Conservation (phyloP, 106 monocot species). For the Agapanthus africanus region DNA sequence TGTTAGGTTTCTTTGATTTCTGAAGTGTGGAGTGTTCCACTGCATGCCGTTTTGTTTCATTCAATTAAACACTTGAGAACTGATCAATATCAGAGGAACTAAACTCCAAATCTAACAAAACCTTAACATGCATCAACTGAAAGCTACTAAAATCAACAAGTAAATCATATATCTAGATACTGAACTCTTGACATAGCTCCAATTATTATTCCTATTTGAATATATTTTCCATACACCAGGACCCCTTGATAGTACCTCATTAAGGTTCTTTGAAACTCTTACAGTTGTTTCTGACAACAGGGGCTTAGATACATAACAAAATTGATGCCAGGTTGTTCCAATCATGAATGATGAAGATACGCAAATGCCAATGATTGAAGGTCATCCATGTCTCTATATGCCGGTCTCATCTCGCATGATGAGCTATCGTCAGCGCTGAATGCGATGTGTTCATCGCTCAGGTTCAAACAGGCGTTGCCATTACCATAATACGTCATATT, state of each 20-base stretch:
- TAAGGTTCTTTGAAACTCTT: neutral
- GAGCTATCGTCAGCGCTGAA: slow-evolving; percentile 16
- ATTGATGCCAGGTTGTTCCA: neutral
- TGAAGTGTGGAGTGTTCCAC: too few species aligned
- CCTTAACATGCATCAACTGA: neutral
- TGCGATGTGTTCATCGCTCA: slow-evolving; percentile 11
- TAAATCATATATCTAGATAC: neutral
- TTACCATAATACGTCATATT: slow-evolving; percentile 15
- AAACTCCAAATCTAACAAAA: neutral
- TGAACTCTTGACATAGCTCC: too few species aligned
- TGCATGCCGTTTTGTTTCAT: slow-evolving; percentile 1
- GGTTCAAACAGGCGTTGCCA: neutral
- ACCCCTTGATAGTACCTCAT: neutral
- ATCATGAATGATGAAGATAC: slow-evolving; percentile 14
- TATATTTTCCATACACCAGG: neutral
- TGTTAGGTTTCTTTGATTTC: neutral
- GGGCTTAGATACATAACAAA: neutral
- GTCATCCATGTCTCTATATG: slow-evolving; percentile 15
- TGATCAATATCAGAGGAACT: neutral
- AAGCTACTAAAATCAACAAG: neutral
- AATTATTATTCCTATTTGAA: too few species aligned
- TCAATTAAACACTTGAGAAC: neutral
- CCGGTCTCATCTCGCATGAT: slow-evolving; percentile 18
- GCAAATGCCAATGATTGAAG: slow-evolving; percentile 23
- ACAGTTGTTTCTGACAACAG: slow-evolving; percentile 23